phyloP scores from a whole-genome alignment of 2,329 filamentous ascomycete genomes.

The Colletotrichum echinochloae region DNA sequence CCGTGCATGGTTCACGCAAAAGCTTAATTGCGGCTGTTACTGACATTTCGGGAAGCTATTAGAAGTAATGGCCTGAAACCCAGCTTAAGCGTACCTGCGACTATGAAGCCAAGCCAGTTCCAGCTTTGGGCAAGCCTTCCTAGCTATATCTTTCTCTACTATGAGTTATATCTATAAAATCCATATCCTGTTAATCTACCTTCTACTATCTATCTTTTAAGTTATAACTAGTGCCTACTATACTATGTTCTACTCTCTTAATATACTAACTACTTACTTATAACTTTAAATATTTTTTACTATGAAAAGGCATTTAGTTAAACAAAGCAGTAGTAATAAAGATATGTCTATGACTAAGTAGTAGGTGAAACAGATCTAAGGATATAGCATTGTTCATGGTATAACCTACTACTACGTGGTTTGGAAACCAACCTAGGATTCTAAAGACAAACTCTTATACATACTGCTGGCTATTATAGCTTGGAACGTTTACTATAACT shows the following conservation, averaged over 20 bases:
- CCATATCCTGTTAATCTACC: neutral
- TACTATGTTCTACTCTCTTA: neutral
- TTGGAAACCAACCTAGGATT: conserved; percentile 14
- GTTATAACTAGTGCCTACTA: neutral
- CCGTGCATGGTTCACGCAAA: too few relatives aligned
- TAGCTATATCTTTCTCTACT: too few relatives aligned
- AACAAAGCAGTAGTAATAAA: neutral
- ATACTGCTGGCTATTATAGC: neutral
- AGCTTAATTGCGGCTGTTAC: too few relatives aligned
- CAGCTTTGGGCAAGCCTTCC: too few relatives aligned
- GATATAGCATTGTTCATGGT: neutral
- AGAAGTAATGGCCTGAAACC: too few relatives aligned
- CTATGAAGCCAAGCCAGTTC: too few relatives aligned
- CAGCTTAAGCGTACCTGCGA: too few relatives aligned
- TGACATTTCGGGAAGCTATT: too few relatives aligned
- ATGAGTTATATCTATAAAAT: too few relatives aligned
- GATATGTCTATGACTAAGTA: neutral
- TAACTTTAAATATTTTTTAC: neutral
- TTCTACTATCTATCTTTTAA: neutral
- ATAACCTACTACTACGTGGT: conserved; percentile 2
- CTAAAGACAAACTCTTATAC: conserved; percentile 1
- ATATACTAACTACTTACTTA: neutral
- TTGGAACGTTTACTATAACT: conserved; percentile 10
- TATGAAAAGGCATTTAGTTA: neutral
- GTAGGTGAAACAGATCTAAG: neutral